Conservation (phyloP, 345 rosid genomes). For the Salix viminalis region DNA sequence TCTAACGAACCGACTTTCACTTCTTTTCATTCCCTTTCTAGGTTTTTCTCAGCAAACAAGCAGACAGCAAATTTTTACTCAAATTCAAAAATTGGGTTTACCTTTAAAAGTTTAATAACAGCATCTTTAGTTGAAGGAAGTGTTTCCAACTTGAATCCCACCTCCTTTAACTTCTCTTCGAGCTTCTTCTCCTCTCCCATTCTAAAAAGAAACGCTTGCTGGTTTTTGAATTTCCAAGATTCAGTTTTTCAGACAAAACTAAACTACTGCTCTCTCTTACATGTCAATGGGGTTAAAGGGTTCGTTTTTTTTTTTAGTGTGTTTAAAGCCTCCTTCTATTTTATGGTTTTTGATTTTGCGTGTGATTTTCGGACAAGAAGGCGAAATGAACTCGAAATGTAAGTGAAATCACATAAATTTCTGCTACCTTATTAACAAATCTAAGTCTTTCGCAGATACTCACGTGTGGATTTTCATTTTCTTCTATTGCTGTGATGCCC, state of each 20-base stretch:
- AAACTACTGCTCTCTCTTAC: background rate
- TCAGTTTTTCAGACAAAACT: background rate
- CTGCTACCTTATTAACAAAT: constrained; percentile 1
- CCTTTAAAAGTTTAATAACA: constrained; percentile 82
- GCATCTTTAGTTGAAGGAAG: constrained; percentile 71
- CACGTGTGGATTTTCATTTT: background rate
- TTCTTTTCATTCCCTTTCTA: background rate
- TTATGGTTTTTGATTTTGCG: background rate
- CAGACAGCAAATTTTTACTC: background rate
- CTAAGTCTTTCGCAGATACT: background rate
- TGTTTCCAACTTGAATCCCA: constrained; percentile 84
- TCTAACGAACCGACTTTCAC: background rate
- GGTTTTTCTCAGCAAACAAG: constrained; percentile 3
- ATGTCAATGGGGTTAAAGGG: constrained; percentile 19
- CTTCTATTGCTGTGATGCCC: background rate
- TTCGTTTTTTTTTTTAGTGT: background rate
- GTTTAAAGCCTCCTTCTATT: background rate
- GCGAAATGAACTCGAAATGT: constrained; percentile 37
- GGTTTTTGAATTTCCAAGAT: background rate
- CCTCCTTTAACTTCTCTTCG: constrained; percentile 62
- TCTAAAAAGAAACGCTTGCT: background rate
- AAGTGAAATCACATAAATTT: constrained; percentile 16
- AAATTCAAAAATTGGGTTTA: constrained; percentile 23
- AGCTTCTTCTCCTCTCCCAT: constrained; percentile 47
- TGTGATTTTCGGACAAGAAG: constrained; percentile 32